These are phyloP conservation scores for Euphorbia schlechtendalii DNA, from an alignment of 441 rosid genomes.

Conservation along the genomic window DNA sequence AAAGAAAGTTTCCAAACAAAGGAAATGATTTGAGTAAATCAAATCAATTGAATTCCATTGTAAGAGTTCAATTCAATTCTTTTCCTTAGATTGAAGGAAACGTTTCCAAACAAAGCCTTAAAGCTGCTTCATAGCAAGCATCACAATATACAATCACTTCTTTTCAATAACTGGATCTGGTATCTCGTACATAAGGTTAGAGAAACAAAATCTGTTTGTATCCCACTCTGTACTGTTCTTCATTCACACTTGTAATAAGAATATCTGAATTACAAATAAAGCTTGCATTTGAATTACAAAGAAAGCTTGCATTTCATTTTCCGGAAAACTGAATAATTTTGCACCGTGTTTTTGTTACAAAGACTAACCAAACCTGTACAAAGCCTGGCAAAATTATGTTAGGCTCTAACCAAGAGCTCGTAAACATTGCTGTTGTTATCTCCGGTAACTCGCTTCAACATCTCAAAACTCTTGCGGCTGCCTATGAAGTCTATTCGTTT, in stretches of 20 bases:
- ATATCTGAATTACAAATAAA: too few relatives aligned
- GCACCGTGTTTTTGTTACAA: not conserved
- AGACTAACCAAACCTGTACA: not conserved
- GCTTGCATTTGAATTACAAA: not conserved
- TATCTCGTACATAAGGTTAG: not conserved
- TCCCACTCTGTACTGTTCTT: slow-evolving; percentile 6
- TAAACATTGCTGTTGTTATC: slow-evolving; percentile 76
- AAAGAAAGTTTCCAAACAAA: too few relatives aligned
- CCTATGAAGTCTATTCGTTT: slow-evolving; percentile 71
- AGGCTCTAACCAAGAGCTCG: slow-evolving; percentile 83
- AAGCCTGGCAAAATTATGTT: slow-evolving; percentile 12
- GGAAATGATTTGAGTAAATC: too few relatives aligned
- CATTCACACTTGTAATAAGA: not conserved
- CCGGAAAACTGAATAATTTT: not conserved
- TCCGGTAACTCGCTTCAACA: slow-evolving; percentile 73
- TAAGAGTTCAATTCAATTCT: too few relatives aligned
- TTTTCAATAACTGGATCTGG: too few relatives aligned
- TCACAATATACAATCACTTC: not conserved
- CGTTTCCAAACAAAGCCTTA: too few relatives aligned
- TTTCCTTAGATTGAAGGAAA: too few relatives aligned
- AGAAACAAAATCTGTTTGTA: slow-evolving; percentile 3
- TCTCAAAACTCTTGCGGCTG: slow-evolving; percentile 68
- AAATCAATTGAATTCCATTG: too few relatives aligned
- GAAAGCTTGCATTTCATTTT: slow-evolving; percentile 1
- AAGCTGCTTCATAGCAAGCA: too few relatives aligned